Conservation (phyloP, 208 protist genomes). For the Angomonas ambiguus region DNA sequence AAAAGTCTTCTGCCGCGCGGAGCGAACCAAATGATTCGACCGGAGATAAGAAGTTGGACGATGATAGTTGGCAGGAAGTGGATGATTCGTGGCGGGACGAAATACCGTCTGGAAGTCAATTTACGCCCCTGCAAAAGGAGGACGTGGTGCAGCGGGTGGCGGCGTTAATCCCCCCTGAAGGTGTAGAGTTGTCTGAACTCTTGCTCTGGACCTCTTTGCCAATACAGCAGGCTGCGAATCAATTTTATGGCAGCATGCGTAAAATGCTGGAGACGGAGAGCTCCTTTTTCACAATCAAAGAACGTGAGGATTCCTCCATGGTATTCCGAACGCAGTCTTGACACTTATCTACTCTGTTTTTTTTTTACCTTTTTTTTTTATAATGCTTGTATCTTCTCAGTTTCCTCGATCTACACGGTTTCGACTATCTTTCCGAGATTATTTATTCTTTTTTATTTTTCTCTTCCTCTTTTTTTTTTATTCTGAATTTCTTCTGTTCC, state of each 20-base stretch:
- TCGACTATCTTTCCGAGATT: not conserved
- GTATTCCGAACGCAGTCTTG: not conserved
- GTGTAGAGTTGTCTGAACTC: conserved; percentile 61
- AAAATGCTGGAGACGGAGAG: conserved; percentile 3
- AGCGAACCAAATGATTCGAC: not conserved
- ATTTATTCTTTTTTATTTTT: conserved; percentile 6
- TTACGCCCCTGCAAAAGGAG: not conserved
- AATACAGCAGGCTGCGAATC: conserved; percentile 63
- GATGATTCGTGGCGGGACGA: conserved; percentile 45
- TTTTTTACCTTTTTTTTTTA: conserved; percentile 6
- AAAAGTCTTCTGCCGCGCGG: not conserved
- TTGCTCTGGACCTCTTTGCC: conserved; percentile 67
- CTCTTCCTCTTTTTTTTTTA: not conserved
- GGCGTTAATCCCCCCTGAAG: conserved; percentile 47
- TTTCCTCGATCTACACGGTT: not conserved
- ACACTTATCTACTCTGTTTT: not conserved
- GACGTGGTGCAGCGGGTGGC: conserved; percentile 40
- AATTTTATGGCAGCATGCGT: conserved; percentile 51
- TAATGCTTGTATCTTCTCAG: not conserved
- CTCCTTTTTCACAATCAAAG: not conserved
- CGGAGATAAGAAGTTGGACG: not conserved
- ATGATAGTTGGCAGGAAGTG: conserved; percentile 10
- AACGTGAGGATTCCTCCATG: not conserved
- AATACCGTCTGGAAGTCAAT: conserved; percentile 9
- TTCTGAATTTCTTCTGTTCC: not conserved